phyloP scores from a whole-genome alignment of 1,139 yeast species.

The Debaryomycetaceae sp. region DNA sequence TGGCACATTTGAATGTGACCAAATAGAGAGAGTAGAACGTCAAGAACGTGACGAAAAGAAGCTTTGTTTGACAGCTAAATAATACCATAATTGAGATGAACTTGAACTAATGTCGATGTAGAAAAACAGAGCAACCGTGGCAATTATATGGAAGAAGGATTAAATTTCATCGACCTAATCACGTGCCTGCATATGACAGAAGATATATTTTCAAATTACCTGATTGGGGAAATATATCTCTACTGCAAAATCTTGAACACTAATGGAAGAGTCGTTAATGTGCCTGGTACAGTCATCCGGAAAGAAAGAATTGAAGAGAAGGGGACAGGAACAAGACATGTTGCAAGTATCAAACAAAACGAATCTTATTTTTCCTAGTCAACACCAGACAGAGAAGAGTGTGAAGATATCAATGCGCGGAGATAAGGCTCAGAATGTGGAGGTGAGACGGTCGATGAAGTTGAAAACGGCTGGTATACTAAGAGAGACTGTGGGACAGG shows the following conservation, averaged over 20 bases:
- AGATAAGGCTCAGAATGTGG: background rate
- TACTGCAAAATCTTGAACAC: constrained; percentile 3
- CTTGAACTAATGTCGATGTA: constrained; percentile 1
- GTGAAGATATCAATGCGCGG: background rate
- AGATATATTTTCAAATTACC: constrained; percentile 7
- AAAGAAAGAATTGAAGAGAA: background rate
- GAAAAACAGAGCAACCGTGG: constrained; percentile 8
- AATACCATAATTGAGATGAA: constrained; percentile 7
- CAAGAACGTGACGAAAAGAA: constrained; percentile 24
- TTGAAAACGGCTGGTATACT: constrained; percentile 10
- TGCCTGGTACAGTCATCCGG: background rate
- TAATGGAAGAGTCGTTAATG: background rate
- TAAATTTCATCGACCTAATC: background rate
- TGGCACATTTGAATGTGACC: constrained; percentile 39
- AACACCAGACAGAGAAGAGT: background rate
- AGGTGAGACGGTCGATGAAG: background rate
- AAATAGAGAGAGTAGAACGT: constrained; percentile 37
- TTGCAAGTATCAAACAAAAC: background rate
- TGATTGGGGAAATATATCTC: constrained; percentile 5
- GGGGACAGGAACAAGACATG: background rate
- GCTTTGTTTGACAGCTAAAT: constrained; percentile 17
- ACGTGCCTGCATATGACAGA: background rate
- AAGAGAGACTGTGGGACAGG: constrained; percentile 17
- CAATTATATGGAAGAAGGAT: constrained; percentile 1
- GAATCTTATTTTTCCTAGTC: background rate